phyloP scores from a whole-genome alignment of 108 stramenopile genomes.

The Skeletonema tropicum region DNA sequence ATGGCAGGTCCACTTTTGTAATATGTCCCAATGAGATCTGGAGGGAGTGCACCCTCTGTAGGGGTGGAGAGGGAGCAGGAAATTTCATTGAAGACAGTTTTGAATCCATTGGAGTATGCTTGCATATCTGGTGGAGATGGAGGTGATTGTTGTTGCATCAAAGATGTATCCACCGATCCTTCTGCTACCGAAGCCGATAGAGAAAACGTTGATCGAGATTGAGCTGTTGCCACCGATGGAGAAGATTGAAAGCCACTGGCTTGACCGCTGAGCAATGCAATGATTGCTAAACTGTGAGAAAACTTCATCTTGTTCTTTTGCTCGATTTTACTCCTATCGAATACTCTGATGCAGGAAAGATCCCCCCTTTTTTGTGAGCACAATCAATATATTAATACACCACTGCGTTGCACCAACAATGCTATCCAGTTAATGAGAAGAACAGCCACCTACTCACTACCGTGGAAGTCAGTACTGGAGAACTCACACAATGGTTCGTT shows the following conservation, averaged over 20 bases:
- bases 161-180: neutral
- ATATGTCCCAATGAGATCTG: slow-evolving; percentile 79
- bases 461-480: too few species aligned
- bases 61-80: slow-evolving; percentile 49
- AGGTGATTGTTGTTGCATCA: neutral
- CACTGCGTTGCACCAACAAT: too few species aligned
- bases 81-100: slow-evolving; percentile 75
- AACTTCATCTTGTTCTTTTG: slow-evolving; percentile 8
- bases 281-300: neutral
- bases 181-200: slow-evolving; percentile 5
- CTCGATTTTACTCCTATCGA: too few species aligned
- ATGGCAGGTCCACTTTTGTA: slow-evolving; percentile 84
- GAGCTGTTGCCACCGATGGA: neutral
- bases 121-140: slow-evolving; percentile 58
- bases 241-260: slow-evolving; percentile 7
- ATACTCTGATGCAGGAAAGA: neutral
- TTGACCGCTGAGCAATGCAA: slow-evolving; percentile 1
- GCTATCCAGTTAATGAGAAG: too few species aligned
- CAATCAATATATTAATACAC: too few species aligned
- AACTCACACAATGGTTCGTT: too few species aligned
- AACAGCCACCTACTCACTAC: too few species aligned
- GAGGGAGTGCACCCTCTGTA: slow-evolving; percentile 55
- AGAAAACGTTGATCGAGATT: slow-evolving; percentile 12
- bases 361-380: too few species aligned
- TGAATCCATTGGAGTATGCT: slow-evolving; percentile 78